phyloP scores from a whole-genome alignment of 345 rosid genomes.

The Pistacia atlantica region DNA sequence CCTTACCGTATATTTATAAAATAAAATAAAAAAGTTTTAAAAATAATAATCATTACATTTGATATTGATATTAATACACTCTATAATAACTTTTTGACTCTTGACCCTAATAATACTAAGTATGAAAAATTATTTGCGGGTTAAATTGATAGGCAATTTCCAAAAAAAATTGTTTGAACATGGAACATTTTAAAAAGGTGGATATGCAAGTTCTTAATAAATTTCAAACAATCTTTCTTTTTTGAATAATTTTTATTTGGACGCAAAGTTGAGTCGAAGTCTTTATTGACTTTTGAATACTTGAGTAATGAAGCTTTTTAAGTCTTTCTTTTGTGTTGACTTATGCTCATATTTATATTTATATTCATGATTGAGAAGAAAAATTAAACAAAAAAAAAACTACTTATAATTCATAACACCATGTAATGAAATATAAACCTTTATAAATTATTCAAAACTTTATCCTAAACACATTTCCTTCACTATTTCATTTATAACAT shows the following conservation, averaged over 20 bases:
- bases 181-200: neutral
- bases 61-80: too few relatives aligned
- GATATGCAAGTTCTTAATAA: neutral
- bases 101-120: too few relatives aligned
- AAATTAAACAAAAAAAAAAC: too few relatives aligned
- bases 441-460: too few relatives aligned
- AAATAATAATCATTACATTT: too few relatives aligned
- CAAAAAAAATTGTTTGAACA: neutral
- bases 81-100: too few relatives aligned
- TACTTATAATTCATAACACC: neutral
- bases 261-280: neutral
- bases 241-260: neutral
- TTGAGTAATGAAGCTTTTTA: neutral
- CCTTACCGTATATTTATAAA: too few relatives aligned
- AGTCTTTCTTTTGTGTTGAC: neutral
- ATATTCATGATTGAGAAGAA: neutral
- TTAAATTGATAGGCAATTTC: neutral
- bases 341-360: neutral
- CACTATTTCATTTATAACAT: too few relatives aligned
- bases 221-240: neutral
- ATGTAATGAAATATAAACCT: too few relatives aligned
- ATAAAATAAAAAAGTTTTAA: too few relatives aligned
- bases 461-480: too few relatives aligned
- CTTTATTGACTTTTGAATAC: constrained; percentile 10
- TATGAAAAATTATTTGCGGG: too few relatives aligned